Base-by-base conservation (phyloP, 768 basidiomycete genomes). In the Leucogyrophana mollusca region DNA sequence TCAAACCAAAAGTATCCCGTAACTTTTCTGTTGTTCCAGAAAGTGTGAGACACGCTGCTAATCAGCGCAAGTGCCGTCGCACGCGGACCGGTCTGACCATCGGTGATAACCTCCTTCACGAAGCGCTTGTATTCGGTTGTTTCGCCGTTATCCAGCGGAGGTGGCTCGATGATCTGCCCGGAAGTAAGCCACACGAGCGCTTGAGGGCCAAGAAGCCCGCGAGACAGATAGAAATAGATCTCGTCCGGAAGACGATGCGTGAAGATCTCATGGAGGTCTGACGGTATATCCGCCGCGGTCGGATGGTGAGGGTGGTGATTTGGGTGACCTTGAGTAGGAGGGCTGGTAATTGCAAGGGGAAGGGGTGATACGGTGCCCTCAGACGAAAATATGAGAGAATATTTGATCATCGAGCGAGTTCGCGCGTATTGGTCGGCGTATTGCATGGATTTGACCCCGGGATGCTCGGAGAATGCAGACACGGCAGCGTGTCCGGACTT, bases 61-160 rank as follows among this genome's bases (percentile, higher is more conserved):
- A 98, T 75, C 42, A 99, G 77, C 32, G 94, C 94, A 22, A 99
- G 75, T 18, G 93, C 76, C 14, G 92, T 94, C 44, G 91, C 93
- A 16, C 96, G 80, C 23, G 96, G 96, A 1, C 91, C 89, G 11
- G 93, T 96, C 62, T 87, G 85, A 5, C 92, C 91, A 56, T 98
- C 95, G 1, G 94, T 97, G 46, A 98, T 87, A 25, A 93, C 88
- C 67, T 97, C 94, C 72, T 94, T 94, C 53, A 97, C 80, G 64
- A 95, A 99, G 17, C 94, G 82, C 56, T 83, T 85, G 64, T 96
- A 98, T 64, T 99, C 94, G 1, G 80, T 91, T 33, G 90, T 92
- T 66, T 97, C 95, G 2, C 94, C 94, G 59, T 94, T 94, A 61
- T 94, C 92, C 40, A 98, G 73, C 27, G 96, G 95, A 3, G 88